Percentiles rank a stretch among this genome's conserved stretches.
Evolutionary conservation across 768 basidiomycete genomes (phyloP).

Genomic region (Strobilomyces echinocephalus): DNA sequence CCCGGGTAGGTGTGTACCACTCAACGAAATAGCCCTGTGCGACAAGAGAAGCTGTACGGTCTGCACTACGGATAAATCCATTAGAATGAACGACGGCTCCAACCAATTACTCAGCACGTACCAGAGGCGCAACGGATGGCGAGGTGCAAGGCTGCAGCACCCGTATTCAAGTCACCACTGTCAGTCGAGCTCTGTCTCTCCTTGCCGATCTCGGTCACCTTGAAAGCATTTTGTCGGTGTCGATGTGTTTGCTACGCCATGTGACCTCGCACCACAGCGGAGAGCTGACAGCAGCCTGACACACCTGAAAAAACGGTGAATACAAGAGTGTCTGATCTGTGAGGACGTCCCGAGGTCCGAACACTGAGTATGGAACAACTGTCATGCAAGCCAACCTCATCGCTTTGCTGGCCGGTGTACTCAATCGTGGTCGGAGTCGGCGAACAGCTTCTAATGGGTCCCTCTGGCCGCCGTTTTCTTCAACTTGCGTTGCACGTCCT

Average conservation of each 20-base stretch:
- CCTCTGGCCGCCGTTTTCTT: too few species aligned
- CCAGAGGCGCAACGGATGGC: conserved; percentile 79
- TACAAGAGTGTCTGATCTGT: too few species aligned
- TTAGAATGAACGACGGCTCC: background rate
- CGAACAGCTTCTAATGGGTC: too few species aligned
- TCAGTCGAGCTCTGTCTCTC: conserved; percentile 51
- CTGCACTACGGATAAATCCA: conserved; percentile 40
- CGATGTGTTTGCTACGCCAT: background rate
- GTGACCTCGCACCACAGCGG: conserved; percentile 44
- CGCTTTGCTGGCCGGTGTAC: too few species aligned
- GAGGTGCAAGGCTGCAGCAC: conserved; percentile 73
- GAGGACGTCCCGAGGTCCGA: too few species aligned
- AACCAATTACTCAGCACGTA: conserved; percentile 31
- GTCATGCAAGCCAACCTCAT: too few species aligned
- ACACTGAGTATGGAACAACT: too few species aligned
- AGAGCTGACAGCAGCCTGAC: conserved; percentile 62
- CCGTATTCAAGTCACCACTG: conserved; percentile 49
- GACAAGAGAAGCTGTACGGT: conserved; percentile 66
- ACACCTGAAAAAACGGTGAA: too few species aligned
- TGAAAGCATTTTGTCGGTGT: background rate
- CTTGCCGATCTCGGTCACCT: conserved; percentile 73
- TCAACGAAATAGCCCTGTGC: conserved; percentile 74
- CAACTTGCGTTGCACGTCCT: too few species aligned
- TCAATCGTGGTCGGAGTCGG: background rate
- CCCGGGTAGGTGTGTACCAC: conserved; percentile 66